These are phyloP conservation scores for Blastobotrys terrestris DNA, from an alignment of 805 yeast species.

Conservation along the genomic window DNA sequence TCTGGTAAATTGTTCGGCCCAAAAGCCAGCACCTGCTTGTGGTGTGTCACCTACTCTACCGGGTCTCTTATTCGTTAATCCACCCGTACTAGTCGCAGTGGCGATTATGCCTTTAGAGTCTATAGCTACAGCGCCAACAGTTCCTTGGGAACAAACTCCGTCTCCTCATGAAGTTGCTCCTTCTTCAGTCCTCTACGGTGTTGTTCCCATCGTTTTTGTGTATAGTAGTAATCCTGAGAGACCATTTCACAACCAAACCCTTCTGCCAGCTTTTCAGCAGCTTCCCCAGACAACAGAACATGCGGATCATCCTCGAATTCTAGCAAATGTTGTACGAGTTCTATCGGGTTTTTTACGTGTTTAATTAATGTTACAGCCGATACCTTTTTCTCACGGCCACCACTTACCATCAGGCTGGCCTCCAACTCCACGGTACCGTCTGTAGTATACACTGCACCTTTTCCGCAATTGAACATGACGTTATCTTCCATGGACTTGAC, in stretches of 20 bases:
- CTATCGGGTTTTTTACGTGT: neutral
- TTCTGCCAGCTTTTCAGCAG: neutral
- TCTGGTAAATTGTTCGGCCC: neutral
- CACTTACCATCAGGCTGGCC: neutral
- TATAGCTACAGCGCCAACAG: neutral
- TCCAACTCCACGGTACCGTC: neutral
- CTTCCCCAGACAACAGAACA: neutral
- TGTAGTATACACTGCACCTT: slow-evolving; percentile 1
- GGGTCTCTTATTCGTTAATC: neutral
- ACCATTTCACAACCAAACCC: neutral
- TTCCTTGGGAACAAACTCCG: neutral
- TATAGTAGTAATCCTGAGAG: neutral
- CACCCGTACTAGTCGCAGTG: slow-evolving; percentile 1
- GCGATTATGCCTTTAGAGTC: neutral
- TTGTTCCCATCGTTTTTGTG: slow-evolving; percentile 1
- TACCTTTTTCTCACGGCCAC: neutral
- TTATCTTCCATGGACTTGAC: neutral
- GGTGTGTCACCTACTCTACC: neutral
- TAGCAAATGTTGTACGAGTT: neutral
- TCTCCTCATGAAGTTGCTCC: neutral
- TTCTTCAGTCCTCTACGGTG: neutral
- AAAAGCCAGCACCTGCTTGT: neutral
- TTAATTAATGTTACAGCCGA: neutral
- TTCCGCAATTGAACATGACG: neutral
- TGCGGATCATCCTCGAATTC: neutral